phyloP scores from a whole-genome alignment of 2,329 filamentous ascomycete species.

The Knoxdaviesia capensis region DNA sequence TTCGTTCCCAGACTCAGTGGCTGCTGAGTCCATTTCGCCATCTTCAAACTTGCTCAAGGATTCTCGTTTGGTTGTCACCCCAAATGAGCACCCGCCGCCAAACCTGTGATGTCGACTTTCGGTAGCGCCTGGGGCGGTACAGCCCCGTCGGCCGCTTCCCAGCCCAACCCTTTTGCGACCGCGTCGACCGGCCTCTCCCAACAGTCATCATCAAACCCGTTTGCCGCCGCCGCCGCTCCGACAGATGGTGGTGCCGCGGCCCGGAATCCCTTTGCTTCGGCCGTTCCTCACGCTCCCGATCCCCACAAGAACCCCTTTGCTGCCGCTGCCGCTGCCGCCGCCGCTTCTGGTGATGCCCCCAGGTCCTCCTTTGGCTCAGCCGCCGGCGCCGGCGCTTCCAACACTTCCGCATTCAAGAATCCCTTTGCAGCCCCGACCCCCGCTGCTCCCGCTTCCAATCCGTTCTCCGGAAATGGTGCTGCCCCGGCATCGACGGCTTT shows the following conservation, averaged over 20 bases:
- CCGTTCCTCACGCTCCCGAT: not conserved
- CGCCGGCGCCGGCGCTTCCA: too few relatives aligned
- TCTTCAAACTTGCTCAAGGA: too few relatives aligned
- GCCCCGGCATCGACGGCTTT: not conserved
- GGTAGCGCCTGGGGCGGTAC: conserved; percentile 3
- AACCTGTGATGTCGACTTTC: conserved; percentile 2
- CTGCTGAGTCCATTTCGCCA: too few relatives aligned
- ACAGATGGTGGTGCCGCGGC: not conserved
- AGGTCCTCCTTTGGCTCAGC: not conserved
- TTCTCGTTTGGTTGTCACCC: not conserved
- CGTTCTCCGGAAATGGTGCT: not conserved
- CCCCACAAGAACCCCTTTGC: conserved; percentile 2
- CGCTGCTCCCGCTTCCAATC: conserved; percentile 1
- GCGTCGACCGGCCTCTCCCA: not conserved
- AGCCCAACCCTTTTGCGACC: conserved; percentile 2
- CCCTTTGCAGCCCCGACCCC: not conserved
- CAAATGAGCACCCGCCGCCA: conserved; percentile 1
- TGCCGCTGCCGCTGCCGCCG: not conserved
- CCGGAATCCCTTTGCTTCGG: conserved; percentile 2
- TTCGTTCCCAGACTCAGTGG: too few relatives aligned
- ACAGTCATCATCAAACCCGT: too few relatives aligned
- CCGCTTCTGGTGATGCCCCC: not conserved
- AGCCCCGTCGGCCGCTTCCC: not conserved
- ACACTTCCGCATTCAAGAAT: not conserved
- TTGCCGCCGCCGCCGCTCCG: not conserved